Evolutionary conservation across 2,329 filamentous ascomycete genomes (phyloP), one percentile per base, ranked within the genome.

Genomic region (Cladosporium halotolerans): DNA sequence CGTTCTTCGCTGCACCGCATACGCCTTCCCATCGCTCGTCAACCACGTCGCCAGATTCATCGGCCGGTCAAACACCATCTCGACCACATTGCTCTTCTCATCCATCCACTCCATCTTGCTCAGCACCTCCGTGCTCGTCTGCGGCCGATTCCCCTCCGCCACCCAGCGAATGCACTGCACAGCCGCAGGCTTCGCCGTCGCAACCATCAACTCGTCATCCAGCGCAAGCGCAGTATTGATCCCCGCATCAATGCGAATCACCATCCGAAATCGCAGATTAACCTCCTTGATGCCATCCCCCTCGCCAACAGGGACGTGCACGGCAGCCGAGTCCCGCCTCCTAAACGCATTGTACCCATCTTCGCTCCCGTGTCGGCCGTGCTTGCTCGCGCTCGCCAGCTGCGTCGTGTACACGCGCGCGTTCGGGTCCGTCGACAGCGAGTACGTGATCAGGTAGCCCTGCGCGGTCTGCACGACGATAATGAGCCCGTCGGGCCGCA

Each of bases 31-130:
- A 63, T 95, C 90, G 63, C 78, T 87, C 4, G 89, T 93, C 53
- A 96, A 82, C 93, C 93, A 99, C 9, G 91, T 89, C 9, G 88
- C 85, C 10, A 99, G 76, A 64, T 95, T 96, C 91, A 99, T 99
- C 0, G 93, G 92, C 56, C 92, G 82, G 69, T 99, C 93, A 67
- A 95, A 85, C 1, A 92, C 86, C 86, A 99, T 95, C 63, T 95
- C 88, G 14, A 79, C 76, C 50, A 97, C 82, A 1, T 79, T 82
- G 1, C 80, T 78, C 69, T 88, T 92, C 69, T 88, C 91, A 49
- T 85, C 83, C 18, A 96, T 72, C 85, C 90, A 96, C 45, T 81
- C 73, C 83, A 96, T 95, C 51, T 88, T 86, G 64, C 85, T 91
- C 57, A 97, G 74, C 7, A 97, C 78, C 70, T 97, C 91, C 1